These are phyloP conservation scores for Russula dissimulans DNA, from an alignment of 768 basidiomycete species.

Conservation along the genomic window DNA sequence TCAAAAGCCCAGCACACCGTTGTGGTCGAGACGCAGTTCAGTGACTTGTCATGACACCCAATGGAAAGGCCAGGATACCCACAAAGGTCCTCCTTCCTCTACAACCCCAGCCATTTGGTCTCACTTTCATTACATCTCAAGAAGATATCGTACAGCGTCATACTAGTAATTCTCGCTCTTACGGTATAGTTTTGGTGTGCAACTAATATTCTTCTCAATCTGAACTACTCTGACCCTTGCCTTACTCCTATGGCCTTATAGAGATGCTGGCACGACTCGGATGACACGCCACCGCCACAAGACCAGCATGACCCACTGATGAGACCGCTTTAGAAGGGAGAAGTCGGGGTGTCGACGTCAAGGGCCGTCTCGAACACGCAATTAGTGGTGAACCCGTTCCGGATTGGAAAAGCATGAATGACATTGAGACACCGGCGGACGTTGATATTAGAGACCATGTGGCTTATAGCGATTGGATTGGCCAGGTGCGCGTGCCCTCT, in stretches of 20 bases:
- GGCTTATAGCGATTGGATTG: conserved; percentile 77
- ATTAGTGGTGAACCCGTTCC: conserved; percentile 51
- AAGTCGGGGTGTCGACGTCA: conserved; percentile 70
- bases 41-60: conserved; percentile 24
- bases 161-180: conserved; percentile 27
- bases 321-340: conserved; percentile 65
- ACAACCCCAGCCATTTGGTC: not conserved
- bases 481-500: conserved; percentile 49
- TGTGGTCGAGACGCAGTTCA: no score
- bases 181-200: conserved; percentile 60
- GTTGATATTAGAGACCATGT: conserved; percentile 79
- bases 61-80: conserved; percentile 20
- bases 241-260: conserved; percentile 25
- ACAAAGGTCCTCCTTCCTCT: conserved; percentile 27
- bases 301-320: conserved; percentile 57
- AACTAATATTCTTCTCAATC: not conserved
- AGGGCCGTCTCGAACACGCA: conserved; percentile 65
- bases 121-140: not conserved
- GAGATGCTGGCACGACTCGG: conserved; percentile 87
- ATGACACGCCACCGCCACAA: conserved; percentile 46
- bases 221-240: not conserved
- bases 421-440: conserved; percentile 47
- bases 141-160: conserved; percentile 33
- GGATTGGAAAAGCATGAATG: conserved; percentile 53
- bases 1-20: no score